A percentile compares a stretch with the other conserved stretches of the same genome.
phyloP scores from a whole-genome alignment of 768 basidiomycete species.

The Pleurotus ostreatus region DNA sequence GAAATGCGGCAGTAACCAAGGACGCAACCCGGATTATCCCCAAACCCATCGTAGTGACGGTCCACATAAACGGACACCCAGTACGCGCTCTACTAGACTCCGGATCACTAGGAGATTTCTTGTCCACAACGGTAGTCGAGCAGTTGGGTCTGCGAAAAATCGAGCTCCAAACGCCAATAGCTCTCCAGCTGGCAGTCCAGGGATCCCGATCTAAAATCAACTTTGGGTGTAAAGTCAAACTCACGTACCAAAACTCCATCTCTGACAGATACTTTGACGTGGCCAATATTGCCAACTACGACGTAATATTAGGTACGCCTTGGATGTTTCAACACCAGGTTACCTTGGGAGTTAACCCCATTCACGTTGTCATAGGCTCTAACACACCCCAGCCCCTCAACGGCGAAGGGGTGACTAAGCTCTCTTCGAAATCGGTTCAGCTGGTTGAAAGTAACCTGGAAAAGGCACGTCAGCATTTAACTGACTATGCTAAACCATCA shows the following conservation, averaged over 20 bases:
- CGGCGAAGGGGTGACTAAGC: constrained; percentile 9
- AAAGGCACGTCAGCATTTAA: constrained; percentile 6
- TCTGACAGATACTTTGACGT: constrained; percentile 29
- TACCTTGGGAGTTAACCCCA: constrained; percentile 22
- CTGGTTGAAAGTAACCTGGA: constrained; percentile 7
- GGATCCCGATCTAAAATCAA: constrained; percentile 34
- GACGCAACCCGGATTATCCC: constrained; percentile 16
- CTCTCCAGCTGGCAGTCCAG: constrained; percentile 31
- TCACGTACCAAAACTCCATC: constrained; percentile 30
- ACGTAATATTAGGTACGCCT: constrained; percentile 31
- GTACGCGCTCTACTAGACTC: constrained; percentile 30
- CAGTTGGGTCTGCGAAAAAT: constrained; percentile 24
- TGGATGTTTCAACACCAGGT: constrained; percentile 27
- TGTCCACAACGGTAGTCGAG: constrained; percentile 28
- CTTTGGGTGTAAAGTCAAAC: constrained; percentile 13
- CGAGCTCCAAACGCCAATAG: constrained; percentile 26
- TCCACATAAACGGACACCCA: constrained; percentile 25
- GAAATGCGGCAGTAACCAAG: constrained; percentile 9
- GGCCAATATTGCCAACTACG: constrained; percentile 31
- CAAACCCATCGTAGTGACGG: constrained; percentile 24
- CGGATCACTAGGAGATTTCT: constrained; percentile 34
- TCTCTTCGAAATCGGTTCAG: constrained; percentile 9
- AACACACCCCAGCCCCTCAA: constrained; percentile 9
- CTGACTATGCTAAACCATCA: constrained; percentile 13
- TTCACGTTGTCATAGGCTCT: constrained; percentile 13